Evolutionary conservation across 2,329 filamentous ascomycete genomes (phyloP).

Genomic region (Fusarium secorum): DNA sequence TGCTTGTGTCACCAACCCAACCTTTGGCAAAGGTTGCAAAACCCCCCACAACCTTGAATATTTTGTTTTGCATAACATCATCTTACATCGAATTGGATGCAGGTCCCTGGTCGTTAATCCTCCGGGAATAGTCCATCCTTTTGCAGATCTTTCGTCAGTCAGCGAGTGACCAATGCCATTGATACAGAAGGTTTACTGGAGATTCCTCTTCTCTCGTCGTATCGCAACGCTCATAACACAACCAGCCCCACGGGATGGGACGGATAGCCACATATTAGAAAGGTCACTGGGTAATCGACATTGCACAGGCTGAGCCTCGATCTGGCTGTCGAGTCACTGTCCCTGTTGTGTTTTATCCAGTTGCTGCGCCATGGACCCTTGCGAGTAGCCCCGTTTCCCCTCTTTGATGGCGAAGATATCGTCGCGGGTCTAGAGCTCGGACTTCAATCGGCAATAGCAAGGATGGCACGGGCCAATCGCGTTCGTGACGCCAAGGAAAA

Average conservation of each 20-base stretch:
- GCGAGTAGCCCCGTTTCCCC: constrained; percentile 19
- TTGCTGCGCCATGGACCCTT: constrained; percentile 18
- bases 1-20: constrained; percentile 12
- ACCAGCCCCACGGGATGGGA: constrained; percentile 20
- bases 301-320: constrained; percentile 6
- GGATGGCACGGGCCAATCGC: constrained; percentile 21
- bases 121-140: constrained; percentile 19
- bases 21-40: constrained; percentile 15
- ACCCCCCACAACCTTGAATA: constrained; percentile 19
- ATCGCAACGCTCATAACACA: constrained; percentile 2
- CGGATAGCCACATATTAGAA: constrained; percentile 33
- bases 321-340: constrained; percentile 2
- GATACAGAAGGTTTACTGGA: constrained; percentile 15
- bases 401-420: constrained; percentile 22
- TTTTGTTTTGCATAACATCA: constrained; percentile 21
- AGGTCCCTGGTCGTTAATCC: constrained; percentile 37
- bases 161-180: constrained; percentile 15
- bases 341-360: not conserved
- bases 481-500: constrained; percentile 13
- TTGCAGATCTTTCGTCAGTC: constrained; percentile 29
- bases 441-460: constrained; percentile 31
- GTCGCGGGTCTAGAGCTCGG: constrained; percentile 30
- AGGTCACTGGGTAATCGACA: constrained; percentile 29
- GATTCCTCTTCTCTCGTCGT: constrained; percentile 13
- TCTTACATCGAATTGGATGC: constrained; percentile 19